Base-by-base conservation (phyloP, 2,329 filamentous ascomycete species). In the Trichoderma breve region DNA sequence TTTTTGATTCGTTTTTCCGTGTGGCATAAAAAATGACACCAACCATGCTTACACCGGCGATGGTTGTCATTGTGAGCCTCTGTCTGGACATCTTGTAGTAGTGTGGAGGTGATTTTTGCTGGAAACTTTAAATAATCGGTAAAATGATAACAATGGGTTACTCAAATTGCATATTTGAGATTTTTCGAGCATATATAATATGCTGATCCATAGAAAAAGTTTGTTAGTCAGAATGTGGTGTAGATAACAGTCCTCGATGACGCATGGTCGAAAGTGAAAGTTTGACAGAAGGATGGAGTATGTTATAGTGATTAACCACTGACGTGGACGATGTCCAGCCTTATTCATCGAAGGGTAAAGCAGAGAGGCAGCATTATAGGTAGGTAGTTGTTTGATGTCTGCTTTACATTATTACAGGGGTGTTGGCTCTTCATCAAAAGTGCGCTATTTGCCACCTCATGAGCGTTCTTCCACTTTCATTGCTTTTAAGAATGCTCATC, bases 81-180 rank as follows among this genome's bases (percentile, higher is more conserved):
- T 69, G 24, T 21, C 67, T 36, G 2, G 67, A 63, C 67, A 70
- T 0, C 84, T 84, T 14, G 77, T 79, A 88, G 83, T 21, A 80
- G 26, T 14, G 7, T 14, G 4, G 21, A 32, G 24, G 26, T 28
- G 12, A 39, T 57, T 26, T 57, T 14, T 57, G 21, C n/a, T 51
- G 21, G n/a, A 51, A 11, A 11, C 18, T 9, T n/a, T n/a, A 21
- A 51, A 43, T 43, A 51, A 12, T 51, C n/a, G 9, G 53, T 15
- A 14, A 28, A 9, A 55, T 28, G 4, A 55, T 24, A 15, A 55
- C 6, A 55, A 18, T 3, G n/a, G 12, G 14, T 55, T 3, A 26
- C 6, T 36, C 2, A 6, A 12, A 36, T 14, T 1, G 5, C 18
- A 24, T 36, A 12, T 58, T n/a, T n/a, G n/a, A 7, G 18, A 14